These are phyloP conservation scores for Wickerhamiella cacticola DNA, from an alignment of 805 yeast genomes.

Conservation along the genomic window DNA sequence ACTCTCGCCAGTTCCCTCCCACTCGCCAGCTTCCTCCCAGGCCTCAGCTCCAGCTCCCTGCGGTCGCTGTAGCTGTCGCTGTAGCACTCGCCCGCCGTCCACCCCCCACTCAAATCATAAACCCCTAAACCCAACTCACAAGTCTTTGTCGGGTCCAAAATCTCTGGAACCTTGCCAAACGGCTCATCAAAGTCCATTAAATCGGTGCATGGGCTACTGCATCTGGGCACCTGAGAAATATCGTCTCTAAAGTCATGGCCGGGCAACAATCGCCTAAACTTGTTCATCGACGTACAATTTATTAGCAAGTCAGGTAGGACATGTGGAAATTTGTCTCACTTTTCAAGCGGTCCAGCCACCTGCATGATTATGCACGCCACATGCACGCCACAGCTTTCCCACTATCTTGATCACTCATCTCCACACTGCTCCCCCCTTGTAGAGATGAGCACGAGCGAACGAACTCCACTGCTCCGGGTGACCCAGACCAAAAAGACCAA, in stretches of 20 bases:
- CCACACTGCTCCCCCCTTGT: not conserved
- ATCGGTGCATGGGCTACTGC: conserved; percentile 3
- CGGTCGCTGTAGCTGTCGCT: not conserved
- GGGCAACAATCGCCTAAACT: not conserved
- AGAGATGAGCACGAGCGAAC: not conserved
- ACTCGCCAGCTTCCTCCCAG: no score
- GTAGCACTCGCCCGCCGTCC: not conserved
- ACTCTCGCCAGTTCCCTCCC: no score
- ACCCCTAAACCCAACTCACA: conserved; percentile 3
- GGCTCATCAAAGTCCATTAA: conserved; percentile 1
- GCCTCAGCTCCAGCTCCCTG: not conserved
- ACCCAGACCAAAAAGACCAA: not conserved
- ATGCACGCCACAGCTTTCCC: not conserved
- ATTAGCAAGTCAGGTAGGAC: no score
- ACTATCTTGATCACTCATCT: not conserved
- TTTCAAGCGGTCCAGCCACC: conserved; percentile 8
- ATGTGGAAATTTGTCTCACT: no score
- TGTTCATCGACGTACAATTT: not conserved
- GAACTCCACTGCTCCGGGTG: conserved; percentile 7
- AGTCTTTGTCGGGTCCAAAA: conserved; percentile 2
- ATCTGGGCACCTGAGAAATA: conserved; percentile 2
- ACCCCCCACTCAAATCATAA: not conserved
- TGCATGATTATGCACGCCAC: not conserved
- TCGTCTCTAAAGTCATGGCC: conserved; percentile 10
- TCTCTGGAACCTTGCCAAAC: conserved; percentile 7